phyloP scores from a whole-genome alignment of 306 rosid species.

The Acacia acuminata region DNA sequence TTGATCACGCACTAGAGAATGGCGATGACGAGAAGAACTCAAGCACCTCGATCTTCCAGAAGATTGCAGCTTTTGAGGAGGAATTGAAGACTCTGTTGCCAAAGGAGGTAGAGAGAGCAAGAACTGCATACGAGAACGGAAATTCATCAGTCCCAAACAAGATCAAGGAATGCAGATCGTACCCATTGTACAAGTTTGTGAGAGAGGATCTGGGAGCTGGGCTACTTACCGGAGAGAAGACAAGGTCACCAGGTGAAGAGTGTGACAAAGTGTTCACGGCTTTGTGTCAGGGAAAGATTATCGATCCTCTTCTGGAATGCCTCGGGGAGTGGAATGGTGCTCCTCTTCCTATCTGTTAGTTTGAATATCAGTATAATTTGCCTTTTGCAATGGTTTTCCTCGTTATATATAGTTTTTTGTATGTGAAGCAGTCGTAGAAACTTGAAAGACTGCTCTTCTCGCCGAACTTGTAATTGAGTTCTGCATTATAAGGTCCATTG shows the following conservation, averaged over 20 bases:
- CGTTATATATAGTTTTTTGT: slow-evolving; percentile 1
- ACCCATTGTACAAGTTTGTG: slow-evolving; percentile 83
- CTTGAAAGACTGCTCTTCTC: neutral
- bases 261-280: slow-evolving; percentile 79
- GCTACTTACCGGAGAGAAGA: slow-evolving; percentile 68
- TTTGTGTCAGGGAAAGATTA: slow-evolving; percentile 74
- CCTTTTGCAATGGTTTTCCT: slow-evolving; percentile 5
- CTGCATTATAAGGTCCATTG: neutral
- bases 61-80: slow-evolving; percentile 73
- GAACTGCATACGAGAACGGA: slow-evolving; percentile 59
- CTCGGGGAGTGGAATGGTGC: slow-evolving; percentile 82
- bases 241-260: slow-evolving; percentile 77
- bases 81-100: slow-evolving; percentile 69
- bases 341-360: slow-evolving; percentile 77
- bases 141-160: slow-evolving; percentile 51
- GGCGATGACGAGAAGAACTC: slow-evolving; percentile 55
- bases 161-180: slow-evolving; percentile 77
- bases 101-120: slow-evolving; percentile 70
- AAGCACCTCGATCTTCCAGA: slow-evolving; percentile 83
- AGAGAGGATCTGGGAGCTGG: slow-evolving; percentile 64
- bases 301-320: slow-evolving; percentile 79
- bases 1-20: slow-evolving; percentile 71
- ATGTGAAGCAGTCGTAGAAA: neutral
- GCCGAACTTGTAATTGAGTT: neutral
- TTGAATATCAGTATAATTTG: neutral